phyloP scores from a whole-genome alignment of 2,329 filamentous ascomycete species.

The Xylariaceae sp. region DNA sequence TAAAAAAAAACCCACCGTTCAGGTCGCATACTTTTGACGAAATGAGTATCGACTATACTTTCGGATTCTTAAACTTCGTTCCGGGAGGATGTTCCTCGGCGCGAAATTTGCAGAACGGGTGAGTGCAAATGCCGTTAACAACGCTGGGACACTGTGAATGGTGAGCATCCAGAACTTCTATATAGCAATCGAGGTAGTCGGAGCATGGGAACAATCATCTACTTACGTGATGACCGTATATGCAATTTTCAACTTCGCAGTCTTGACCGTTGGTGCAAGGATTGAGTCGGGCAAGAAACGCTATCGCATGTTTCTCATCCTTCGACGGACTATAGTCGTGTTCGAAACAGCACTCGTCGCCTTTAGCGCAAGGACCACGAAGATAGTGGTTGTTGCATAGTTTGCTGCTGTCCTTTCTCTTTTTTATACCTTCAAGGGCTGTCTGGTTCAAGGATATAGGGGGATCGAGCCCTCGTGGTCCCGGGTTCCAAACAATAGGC shows the following conservation, averaged over 20 bases:
- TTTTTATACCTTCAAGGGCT: conserved; percentile 52
- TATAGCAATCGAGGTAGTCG: not conserved
- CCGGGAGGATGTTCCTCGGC: conserved; percentile 51
- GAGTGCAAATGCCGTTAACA: conserved; percentile 45
- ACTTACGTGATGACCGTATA: conserved; percentile 60
- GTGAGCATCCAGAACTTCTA: conserved; percentile 6
- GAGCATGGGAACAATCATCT: conserved; percentile 7
- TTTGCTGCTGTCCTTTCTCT: conserved; percentile 50
- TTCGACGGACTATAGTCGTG: conserved; percentile 49
- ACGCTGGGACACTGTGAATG: conserved; percentile 47
- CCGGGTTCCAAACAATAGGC: conserved; percentile 46
- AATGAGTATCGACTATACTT: conserved; percentile 1
- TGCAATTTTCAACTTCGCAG: conserved; percentile 54
- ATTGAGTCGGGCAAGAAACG: conserved; percentile 51
- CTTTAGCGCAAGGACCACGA: conserved; percentile 51
- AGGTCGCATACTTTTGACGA: no score
- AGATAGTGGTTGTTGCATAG: conserved; percentile 61
- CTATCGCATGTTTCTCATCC: conserved; percentile 54
- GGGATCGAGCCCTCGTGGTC: conserved; percentile 50
- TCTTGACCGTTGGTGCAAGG: conserved; percentile 55
- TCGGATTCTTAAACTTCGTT: conserved; percentile 41
- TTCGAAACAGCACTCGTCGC: conserved; percentile 51
- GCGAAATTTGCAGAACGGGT: conserved; percentile 53
- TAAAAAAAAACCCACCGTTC: no score
- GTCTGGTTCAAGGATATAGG: conserved; percentile 41